Evolutionary conservation across 139 green algal species (phyloP), one percentile per base, ranked within the genome.

Genomic region (Chlorella sp.): DNA sequence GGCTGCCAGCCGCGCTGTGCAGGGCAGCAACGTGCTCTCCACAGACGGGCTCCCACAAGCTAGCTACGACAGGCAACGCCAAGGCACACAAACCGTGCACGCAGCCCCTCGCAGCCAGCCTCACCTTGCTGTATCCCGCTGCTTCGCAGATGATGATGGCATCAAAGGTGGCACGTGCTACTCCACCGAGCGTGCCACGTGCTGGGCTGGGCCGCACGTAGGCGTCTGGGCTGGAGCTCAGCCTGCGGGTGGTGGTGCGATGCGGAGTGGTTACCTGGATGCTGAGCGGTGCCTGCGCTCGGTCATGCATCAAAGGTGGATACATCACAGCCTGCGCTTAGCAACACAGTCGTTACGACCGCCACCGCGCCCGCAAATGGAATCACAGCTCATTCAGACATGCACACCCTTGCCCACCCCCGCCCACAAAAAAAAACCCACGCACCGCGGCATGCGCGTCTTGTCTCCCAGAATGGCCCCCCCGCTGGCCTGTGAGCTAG

Each of bases 381-480:
- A n/a, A n/a, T n/a, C n/a, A n/a, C n/a, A n/a, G n/a, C n/a, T n/a
- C n/a, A n/a, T n/a, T n/a, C n/a, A n/a, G n/a, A n/a, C n/a, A n/a
- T n/a, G n/a, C n/a, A 51, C 70, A 7, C 65, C 32, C 65, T 46
- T 17, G 34, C 67, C 9, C 13, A 20, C 56, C 56, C 56, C 56
- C 56, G n/a, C n/a, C n/a, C n/a, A n/a, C n/a, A n/a, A n/a, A n/a
- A n/a, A n/a, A n/a, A n/a, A n/a, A 11, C 32, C 34, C 44, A 24
- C 79, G 24, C 44, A 84, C 79, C 77, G 40, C 6, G 88, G 34
- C 92, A 95, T 95, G 48, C 92, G 87, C 20, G 92, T 95, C 85
- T 95, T 95, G 75, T 95, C 92, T 1, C 92, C 92, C 24, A 95
- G 87, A 40, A 95, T 95, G 24, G 90, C 87, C 3, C 90, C 90